Conservation (phyloP, 495 filamentous ascomycete genomes). For the Penicillium chermesinum region DNA sequence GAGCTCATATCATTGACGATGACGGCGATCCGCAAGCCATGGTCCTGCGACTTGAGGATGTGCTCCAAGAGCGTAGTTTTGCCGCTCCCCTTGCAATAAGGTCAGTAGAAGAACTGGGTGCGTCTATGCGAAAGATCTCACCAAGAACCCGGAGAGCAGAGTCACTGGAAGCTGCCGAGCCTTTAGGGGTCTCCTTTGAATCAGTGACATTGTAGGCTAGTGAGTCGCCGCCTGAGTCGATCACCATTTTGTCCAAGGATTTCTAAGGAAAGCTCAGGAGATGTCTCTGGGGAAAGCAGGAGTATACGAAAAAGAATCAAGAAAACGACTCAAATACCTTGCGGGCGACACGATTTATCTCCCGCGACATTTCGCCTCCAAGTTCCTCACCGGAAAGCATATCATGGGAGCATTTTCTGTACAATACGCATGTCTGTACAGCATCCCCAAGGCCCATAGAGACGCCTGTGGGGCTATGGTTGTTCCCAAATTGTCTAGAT, state of each 20-base stretch:
- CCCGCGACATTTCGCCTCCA: slow-evolving; percentile 13
- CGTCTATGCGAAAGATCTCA: slow-evolving; percentile 8
- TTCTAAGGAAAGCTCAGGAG: too few relatives aligned
- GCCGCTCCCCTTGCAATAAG: slow-evolving; percentile 41
- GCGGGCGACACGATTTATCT: slow-evolving; percentile 16
- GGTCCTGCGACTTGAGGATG: slow-evolving; percentile 47
- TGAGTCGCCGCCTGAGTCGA: slow-evolving; percentile 27
- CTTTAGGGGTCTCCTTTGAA: slow-evolving; percentile 4
- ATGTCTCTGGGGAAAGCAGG: too few relatives aligned
- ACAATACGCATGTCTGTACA: slow-evolving; percentile 8
- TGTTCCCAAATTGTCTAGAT: slow-evolving; percentile 7
- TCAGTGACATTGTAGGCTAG: slow-evolving; percentile 15
- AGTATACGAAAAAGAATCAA: neutral
- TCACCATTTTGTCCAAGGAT: slow-evolving; percentile 28
- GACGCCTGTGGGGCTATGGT: slow-evolving; percentile 1
- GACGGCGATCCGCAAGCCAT: slow-evolving; percentile 50
- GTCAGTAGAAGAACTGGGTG: neutral
- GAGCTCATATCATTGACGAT: slow-evolving; percentile 56
- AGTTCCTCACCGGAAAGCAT: slow-evolving; percentile 20
- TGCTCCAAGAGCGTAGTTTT: slow-evolving; percentile 56
- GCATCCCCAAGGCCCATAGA: slow-evolving; percentile 9
- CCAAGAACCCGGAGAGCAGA: slow-evolving; percentile 44
- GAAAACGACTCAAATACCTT: slow-evolving; percentile 11
- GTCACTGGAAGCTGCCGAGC: slow-evolving; percentile 39
- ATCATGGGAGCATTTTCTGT: slow-evolving; percentile 3